These are phyloP conservation scores for Cenchrus americanus DNA, from an alignment of 176 grass and related monocot genomes.

Conservation along the genomic window DNA sequence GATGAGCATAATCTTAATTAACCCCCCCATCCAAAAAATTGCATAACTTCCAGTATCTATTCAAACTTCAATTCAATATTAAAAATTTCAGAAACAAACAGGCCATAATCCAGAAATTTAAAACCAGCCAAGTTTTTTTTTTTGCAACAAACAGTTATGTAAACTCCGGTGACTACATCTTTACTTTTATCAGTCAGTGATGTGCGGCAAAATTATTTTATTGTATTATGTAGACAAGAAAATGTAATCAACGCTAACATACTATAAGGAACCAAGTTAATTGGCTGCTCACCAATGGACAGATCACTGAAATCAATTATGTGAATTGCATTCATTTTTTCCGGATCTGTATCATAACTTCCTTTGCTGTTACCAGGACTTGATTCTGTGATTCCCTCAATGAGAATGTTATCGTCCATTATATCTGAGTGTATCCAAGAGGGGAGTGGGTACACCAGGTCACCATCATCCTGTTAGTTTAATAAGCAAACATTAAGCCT, in stretches of 20 bases:
- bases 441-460: constrained; percentile 47
- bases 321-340: constrained; percentile 70
- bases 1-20: not conserved
- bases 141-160: not conserved
- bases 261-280: constrained; percentile 27
- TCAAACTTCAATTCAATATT: not conserved
- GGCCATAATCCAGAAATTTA: not conserved
- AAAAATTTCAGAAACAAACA: not conserved
- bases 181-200: constrained; percentile 19
- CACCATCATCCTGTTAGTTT: constrained; percentile 63
- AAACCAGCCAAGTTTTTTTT: not conserved
- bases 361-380: constrained; percentile 43
- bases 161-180: not conserved
- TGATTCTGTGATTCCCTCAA: constrained; percentile 44
- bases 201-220: not conserved
- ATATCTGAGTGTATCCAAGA: constrained; percentile 99
- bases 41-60: not conserved
- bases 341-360: constrained; percentile 31
- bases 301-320: constrained; percentile 97
- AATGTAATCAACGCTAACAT: constrained; percentile 3
- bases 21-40: not conserved
- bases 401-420: constrained; percentile 97
- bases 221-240: not conserved
- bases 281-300: constrained; percentile 63
- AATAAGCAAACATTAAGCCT: constrained; percentile 41